These are phyloP conservation scores for Asterionellopsis glacialis DNA, from an alignment of 108 stramenopile genomes.

Conservation along the genomic window DNA sequence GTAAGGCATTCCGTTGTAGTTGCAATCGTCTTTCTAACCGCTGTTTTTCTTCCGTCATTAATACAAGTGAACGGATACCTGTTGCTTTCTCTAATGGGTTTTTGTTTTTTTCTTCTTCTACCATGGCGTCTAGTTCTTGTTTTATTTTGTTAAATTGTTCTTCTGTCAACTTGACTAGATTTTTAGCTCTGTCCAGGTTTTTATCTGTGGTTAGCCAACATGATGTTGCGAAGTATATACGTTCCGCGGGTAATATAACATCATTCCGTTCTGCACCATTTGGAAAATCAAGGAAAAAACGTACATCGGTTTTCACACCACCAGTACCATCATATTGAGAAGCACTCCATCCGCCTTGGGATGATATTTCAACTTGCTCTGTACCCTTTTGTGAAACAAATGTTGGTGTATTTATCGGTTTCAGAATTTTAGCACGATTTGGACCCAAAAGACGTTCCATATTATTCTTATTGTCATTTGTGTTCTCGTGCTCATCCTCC, in stretches of 20 bases:
- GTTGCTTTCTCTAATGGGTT: too few species aligned
- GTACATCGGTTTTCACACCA: slow-evolving; percentile 39
- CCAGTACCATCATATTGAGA: slow-evolving; percentile 24
- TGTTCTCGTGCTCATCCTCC: too few species aligned
- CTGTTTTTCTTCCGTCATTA: too few species aligned
- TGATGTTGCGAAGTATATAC: slow-evolving; percentile 44
- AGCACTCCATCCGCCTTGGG: slow-evolving; percentile 53
- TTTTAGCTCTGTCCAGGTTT: too few species aligned
- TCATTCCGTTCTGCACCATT: slow-evolving; percentile 35
- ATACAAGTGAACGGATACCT: too few species aligned
- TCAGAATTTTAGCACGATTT: slow-evolving; percentile 9
- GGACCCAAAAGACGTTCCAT: slow-evolving; percentile 18
- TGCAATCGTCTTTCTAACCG: too few species aligned
- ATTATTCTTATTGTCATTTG: too few species aligned
- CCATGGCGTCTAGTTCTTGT: too few species aligned
- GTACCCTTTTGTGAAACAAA: slow-evolving; percentile 53
- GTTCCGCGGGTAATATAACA: slow-evolving; percentile 29
- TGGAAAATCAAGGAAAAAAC: slow-evolving; percentile 35
- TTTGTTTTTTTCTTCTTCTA: too few species aligned
- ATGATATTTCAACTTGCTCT: slow-evolving; percentile 37
- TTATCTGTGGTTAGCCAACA: slow-evolving; percentile 20
- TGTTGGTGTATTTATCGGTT: slow-evolving; percentile 26
- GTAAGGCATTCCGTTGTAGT: too few species aligned
- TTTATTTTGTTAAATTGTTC: too few species aligned
- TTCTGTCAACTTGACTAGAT: too few species aligned